Conservation (phyloP, 2,329 filamentous ascomycete species). For the Cercospora zeina region DNA sequence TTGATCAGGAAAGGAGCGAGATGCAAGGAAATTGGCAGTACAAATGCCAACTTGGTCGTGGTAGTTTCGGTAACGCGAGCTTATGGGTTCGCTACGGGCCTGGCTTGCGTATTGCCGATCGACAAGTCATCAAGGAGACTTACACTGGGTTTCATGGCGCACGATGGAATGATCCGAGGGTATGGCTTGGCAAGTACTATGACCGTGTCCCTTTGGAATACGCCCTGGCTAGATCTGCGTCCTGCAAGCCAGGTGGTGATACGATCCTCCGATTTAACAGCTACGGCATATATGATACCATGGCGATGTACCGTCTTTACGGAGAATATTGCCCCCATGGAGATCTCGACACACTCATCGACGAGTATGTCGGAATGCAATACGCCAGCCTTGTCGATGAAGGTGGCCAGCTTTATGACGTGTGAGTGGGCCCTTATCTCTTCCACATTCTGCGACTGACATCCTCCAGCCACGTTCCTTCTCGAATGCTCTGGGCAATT, state of each 20-base stretch:
- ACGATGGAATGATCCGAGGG: background rate
- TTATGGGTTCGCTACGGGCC: background rate
- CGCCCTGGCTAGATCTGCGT: background rate
- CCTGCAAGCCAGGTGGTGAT: background rate
- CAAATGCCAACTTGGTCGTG: slow-evolving; percentile 1
- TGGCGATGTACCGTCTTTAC: background rate
- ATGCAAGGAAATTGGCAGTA: slow-evolving; percentile 2
- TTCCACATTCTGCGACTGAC: background rate
- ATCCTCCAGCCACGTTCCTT: background rate
- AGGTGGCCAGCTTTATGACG: background rate
- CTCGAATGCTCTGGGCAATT: slow-evolving; percentile 1
- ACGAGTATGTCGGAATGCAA: background rate
- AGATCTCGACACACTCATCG: background rate
- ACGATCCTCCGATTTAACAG: background rate
- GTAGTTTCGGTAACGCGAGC: background rate
- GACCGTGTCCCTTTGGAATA: background rate
- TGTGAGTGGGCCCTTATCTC: background rate
- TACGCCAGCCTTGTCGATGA: background rate
- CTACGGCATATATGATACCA: background rate
- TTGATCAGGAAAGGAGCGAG: background rate
- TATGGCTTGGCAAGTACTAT: background rate
- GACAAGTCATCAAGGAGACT: slow-evolving; percentile 1
- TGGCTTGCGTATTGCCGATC: background rate
- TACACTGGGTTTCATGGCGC: background rate
- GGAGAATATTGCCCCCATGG: background rate